Evolutionary conservation across 768 basidiomycete genomes (phyloP).

Genomic region (Russula emetica): DNA sequence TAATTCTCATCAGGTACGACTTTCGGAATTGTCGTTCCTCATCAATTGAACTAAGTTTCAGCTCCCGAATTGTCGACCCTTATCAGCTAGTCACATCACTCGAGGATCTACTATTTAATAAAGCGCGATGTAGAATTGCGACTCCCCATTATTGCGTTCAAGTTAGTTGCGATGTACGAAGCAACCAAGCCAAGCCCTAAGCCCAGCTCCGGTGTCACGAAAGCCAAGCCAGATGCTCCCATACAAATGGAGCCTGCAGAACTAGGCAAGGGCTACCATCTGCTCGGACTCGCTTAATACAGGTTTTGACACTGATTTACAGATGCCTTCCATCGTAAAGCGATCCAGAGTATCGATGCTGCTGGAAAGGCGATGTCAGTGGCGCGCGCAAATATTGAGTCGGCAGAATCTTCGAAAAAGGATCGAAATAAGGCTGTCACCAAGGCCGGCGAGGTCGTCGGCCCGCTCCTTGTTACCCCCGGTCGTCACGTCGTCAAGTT

Average conservation of each 20-base stretch:
- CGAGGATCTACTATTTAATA: neutral
- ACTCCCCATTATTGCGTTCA: neutral
- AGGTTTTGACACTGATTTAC: neutral
- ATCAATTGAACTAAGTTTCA: too few relatives aligned
- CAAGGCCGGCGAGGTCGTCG: slow-evolving; percentile 12
- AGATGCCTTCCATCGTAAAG: slow-evolving; percentile 7
- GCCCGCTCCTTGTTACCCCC: slow-evolving; percentile 14
- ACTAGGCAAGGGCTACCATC: neutral
- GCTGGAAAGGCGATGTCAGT: slow-evolving; percentile 13
- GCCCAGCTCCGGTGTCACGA: neutral
- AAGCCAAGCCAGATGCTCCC: neutral
- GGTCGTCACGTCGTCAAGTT: slow-evolving; percentile 11
- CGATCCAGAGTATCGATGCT: slow-evolving; percentile 4
- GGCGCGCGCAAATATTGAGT: neutral
- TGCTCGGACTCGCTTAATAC: neutral
- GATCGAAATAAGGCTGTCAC: slow-evolving; percentile 9
- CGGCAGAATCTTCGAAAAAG: slow-evolving; percentile 1
- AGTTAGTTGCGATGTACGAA: neutral
- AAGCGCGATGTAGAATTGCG: neutral
- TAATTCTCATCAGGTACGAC: too few relatives aligned
- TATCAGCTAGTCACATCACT: neutral
- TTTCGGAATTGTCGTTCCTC: too few relatives aligned
- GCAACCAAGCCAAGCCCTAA: too few relatives aligned
- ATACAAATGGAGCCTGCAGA: neutral
- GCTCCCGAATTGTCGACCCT: neutral